Evolutionary conservation across 164 flowering plant genomes (phyloP).

Genomic region (Piper longum): DNA sequence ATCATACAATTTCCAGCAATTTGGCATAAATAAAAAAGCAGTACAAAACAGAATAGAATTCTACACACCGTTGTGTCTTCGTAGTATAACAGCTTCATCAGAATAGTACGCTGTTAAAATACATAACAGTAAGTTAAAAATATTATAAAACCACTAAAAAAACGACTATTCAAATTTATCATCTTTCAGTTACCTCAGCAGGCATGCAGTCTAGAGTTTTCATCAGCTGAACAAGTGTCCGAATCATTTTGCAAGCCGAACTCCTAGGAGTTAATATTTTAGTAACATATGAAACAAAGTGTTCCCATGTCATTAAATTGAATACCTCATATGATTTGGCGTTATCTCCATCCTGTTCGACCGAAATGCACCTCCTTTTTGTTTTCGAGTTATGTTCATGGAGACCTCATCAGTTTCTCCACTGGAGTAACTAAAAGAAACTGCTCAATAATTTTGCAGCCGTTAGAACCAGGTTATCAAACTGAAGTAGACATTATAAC

Average conservation of each 20-base stretch:
- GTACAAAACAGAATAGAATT: not conserved
- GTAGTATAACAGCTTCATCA: conserved; percentile 84
- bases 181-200: conserved; percentile 42
- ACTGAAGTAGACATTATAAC: not conserved
- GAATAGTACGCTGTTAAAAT: conserved; percentile 65
- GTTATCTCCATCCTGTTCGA: conserved; percentile 57
- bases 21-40: not conserved
- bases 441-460: conserved; percentile 22
- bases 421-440: conserved; percentile 75
- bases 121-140: not conserved
- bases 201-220: conserved; percentile 94
- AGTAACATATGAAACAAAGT: not conserved
- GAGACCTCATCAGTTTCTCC: conserved; percentile 61
- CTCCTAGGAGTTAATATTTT: conserved; percentile 33
- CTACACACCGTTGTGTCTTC: conserved; percentile 77
- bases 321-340: conserved; percentile 80
- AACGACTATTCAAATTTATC: not conserved
- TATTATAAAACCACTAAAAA: not conserved
- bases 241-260: conserved; percentile 93
- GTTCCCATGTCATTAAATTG: not conserved
- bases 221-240: conserved; percentile 87
- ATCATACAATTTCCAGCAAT: not conserved
- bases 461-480: not conserved
- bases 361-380: conserved; percentile 73
- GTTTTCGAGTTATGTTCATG: conserved; percentile 73